Evolutionary conservation across 2,329 filamentous ascomycete genomes (phyloP).

Genomic region (Colletotrichum graminicola): DNA sequence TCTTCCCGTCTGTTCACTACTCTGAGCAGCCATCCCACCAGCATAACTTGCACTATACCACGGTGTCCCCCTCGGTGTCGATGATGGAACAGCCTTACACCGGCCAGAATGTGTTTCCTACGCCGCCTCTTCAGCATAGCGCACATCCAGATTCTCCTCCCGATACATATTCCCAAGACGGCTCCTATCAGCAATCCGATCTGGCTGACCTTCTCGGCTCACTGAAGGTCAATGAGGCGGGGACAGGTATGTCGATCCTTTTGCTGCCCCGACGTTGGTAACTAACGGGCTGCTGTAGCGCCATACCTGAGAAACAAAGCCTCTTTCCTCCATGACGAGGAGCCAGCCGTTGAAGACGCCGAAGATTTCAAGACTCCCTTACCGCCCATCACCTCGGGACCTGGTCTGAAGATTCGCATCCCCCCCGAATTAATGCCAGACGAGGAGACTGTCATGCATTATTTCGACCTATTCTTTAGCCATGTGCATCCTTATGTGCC

Average conservation of each 20-base stretch:
- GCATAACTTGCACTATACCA: slow-evolving; percentile 65
- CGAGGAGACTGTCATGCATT: slow-evolving; percentile 83
- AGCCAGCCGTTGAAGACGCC: slow-evolving; percentile 75
- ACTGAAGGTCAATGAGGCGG: slow-evolving; percentile 87
- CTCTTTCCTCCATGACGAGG: slow-evolving; percentile 64
- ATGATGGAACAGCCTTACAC: slow-evolving; percentile 66
- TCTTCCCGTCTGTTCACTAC: slow-evolving; percentile 64
- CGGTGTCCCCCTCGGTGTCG: slow-evolving; percentile 62
- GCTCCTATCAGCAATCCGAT: slow-evolving; percentile 75
- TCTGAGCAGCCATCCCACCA: slow-evolving; percentile 58
- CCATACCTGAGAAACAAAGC: slow-evolving; percentile 83
- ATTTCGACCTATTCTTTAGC: slow-evolving; percentile 90
- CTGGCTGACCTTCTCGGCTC: slow-evolving; percentile 86
- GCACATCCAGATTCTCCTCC: slow-evolving; percentile 58
- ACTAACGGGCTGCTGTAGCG: slow-evolving; percentile 62
- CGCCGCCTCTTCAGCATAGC: slow-evolving; percentile 62
- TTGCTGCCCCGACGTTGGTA: slow-evolving; percentile 8
- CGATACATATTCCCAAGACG: slow-evolving; percentile 69
- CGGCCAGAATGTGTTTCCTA: slow-evolving; percentile 64
- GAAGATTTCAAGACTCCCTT: slow-evolving; percentile 80
- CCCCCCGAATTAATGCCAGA: slow-evolving; percentile 93
- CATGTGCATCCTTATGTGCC: slow-evolving; percentile 95
- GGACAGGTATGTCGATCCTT: slow-evolving; percentile 73
- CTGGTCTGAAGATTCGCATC: slow-evolving; percentile 85
- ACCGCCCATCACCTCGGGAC: slow-evolving; percentile 74